A percentile compares a stretch with the other conserved stretches of the same genome.
Conservation (phyloP, 441 rosid genomes). For the Viola pubescens region DNA sequence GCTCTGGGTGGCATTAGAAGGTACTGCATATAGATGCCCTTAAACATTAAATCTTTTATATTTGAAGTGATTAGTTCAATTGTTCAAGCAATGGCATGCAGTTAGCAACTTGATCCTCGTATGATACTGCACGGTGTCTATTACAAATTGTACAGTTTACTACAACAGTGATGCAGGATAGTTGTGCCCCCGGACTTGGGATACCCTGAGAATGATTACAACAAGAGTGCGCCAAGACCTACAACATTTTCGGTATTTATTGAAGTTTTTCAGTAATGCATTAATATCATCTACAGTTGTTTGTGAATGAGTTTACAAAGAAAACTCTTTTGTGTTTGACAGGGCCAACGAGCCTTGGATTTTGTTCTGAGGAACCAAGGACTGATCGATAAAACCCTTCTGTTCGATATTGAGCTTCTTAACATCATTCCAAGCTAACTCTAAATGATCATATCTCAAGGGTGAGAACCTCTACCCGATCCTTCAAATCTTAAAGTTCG, state of each 20-base stretch:
- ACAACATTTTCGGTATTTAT: slow-evolving; percentile 74
- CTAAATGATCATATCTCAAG: slow-evolving; percentile 15
- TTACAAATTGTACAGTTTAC: slow-evolving; percentile 23
- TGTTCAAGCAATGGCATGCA: background rate
- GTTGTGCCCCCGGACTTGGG: slow-evolving; percentile 92
- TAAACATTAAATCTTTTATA: background rate
- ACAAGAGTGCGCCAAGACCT: slow-evolving; percentile 73
- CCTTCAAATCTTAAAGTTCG: background rate
- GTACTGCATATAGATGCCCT: slow-evolving; percentile 34
- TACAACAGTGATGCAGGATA: slow-evolving; percentile 64
- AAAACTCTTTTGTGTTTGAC: slow-evolving; percentile 17
- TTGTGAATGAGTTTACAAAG: background rate
- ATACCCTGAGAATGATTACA: slow-evolving; percentile 81
- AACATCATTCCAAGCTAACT: slow-evolving; percentile 47
- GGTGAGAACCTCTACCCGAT: background rate
- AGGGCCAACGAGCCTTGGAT: slow-evolving; percentile 94
- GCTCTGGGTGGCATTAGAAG: slow-evolving; percentile 83
- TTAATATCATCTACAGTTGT: background rate
- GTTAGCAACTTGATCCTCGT: background rate
- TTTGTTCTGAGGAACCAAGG: slow-evolving; percentile 95
- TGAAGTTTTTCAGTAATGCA: background rate
- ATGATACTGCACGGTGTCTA: background rate
- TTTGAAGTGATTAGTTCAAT: background rate
- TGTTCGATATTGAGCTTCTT: slow-evolving; percentile 88
- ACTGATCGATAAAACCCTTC: slow-evolving; percentile 84